A percentile compares a stretch with the other conserved stretches of the same genome.
Evolutionary conservation across 2,329 filamentous ascomycete species (phyloP).

Genomic region (Sporothrix variecibatus): DNA sequence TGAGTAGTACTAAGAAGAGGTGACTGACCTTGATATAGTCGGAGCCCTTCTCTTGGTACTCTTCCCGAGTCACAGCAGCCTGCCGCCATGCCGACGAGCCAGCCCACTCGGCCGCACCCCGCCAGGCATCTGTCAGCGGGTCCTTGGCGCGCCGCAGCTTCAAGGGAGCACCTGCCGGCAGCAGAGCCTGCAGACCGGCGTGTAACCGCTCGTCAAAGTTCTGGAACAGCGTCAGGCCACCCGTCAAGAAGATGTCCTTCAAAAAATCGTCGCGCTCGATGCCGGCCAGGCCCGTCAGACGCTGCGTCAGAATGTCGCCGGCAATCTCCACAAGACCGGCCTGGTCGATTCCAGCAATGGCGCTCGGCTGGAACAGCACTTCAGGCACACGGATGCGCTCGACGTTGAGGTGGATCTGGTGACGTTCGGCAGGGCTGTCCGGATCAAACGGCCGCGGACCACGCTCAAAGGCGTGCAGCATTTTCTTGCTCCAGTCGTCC

Average conservation of each 20-base stretch:
- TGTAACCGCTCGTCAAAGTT: constrained; percentile 83
- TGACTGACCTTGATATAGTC: constrained; percentile 85
- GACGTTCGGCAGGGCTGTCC: constrained; percentile 73
- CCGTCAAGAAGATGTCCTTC: constrained; percentile 87
- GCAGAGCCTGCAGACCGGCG: constrained; percentile 68
- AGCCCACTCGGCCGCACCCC: constrained; percentile 85
- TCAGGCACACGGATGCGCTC: constrained; percentile 94
- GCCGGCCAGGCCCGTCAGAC: constrained; percentile 59
- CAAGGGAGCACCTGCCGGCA: constrained; percentile 71
- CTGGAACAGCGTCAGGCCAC: constrained; percentile 84
- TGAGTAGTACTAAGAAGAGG: not conserved
- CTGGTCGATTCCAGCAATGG: constrained; percentile 90
- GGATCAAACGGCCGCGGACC: constrained; percentile 85
- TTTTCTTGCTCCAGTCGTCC: constrained; percentile 89
- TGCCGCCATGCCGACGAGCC: constrained; percentile 59
- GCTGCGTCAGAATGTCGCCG: constrained; percentile 83
- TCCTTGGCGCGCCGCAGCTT: constrained; percentile 72
- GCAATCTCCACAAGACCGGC: constrained; percentile 91
- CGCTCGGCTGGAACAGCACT: constrained; percentile 81
- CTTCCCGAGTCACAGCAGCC: constrained; percentile 72
- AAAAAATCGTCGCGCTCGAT: constrained; percentile 67
- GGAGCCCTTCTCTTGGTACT: constrained; percentile 87
- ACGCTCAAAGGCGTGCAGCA: constrained; percentile 86
- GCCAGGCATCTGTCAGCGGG: constrained; percentile 86
- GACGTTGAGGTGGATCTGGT: constrained; percentile 94